These are phyloP conservation scores for Canavalia ensiformis DNA, from an alignment of 306 rosid species.

Conservation along the genomic window DNA sequence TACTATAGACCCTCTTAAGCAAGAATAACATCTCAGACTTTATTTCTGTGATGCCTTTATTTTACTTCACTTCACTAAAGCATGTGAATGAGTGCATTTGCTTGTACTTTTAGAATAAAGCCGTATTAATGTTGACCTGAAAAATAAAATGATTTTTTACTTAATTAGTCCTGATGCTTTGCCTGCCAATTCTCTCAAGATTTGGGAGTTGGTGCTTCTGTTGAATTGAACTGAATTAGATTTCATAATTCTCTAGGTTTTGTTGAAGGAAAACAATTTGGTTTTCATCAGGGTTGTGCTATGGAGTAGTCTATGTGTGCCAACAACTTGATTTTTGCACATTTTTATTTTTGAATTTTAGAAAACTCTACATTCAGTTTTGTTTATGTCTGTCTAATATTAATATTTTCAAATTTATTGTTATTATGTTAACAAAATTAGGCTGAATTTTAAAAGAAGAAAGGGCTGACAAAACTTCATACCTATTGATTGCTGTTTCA, in stretches of 20 bases:
- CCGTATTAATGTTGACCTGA: slow-evolving; percentile 26
- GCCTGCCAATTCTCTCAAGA: slow-evolving; percentile 31
- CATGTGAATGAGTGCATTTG: slow-evolving; percentile 15
- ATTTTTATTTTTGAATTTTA: background rate
- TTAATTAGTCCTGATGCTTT: slow-evolving; percentile 25
- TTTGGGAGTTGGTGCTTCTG: slow-evolving; percentile 23
- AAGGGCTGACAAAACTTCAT: slow-evolving; percentile 38
- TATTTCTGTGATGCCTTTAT: background rate
- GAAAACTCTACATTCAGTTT: slow-evolving; percentile 15
- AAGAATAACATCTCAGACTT: slow-evolving; percentile 34
- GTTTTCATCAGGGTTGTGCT: slow-evolving; percentile 3
- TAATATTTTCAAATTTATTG: slow-evolving; percentile 21
- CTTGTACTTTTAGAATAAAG: slow-evolving; percentile 26
- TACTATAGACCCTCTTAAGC: slow-evolving; percentile 22
- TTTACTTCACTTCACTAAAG: slow-evolving; percentile 18
- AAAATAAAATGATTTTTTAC: slow-evolving; percentile 17
- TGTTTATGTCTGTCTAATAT: slow-evolving; percentile 20
- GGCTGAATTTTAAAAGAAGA: slow-evolving; percentile 23
- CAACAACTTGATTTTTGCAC: background rate
- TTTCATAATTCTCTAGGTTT: slow-evolving; percentile 27
- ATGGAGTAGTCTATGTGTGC: slow-evolving; percentile 27
- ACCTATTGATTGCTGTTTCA: slow-evolving; percentile 50
- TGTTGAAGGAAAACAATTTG: slow-evolving; percentile 15
- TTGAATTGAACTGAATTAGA: slow-evolving; percentile 32
- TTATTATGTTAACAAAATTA: background rate